These are phyloP conservation scores for Anthracocystis panici-leucophaei DNA, from an alignment of 1,284 basidiomycete genomes.

Conservation along the genomic window DNA sequence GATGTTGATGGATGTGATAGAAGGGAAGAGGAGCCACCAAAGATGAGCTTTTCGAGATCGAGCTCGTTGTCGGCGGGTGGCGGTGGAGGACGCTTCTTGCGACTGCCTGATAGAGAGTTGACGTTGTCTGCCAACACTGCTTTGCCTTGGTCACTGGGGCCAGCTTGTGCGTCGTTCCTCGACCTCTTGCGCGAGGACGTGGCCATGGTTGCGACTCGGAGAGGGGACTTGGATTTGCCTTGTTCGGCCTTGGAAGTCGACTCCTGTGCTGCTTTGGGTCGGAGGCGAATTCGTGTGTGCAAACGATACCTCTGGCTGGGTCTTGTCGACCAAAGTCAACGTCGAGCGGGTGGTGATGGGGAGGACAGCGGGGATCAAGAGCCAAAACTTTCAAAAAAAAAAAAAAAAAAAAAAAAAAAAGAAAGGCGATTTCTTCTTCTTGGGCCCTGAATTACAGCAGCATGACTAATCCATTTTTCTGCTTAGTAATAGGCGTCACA, in stretches of 20 bases:
- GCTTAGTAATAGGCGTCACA: conserved; percentile 23
- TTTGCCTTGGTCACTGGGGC: conserved; percentile 1
- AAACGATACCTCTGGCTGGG: not conserved
- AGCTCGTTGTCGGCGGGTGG: conserved; percentile 46
- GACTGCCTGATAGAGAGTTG: conserved; percentile 29
- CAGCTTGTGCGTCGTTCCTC: conserved; percentile 22
- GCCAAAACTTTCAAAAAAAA: conserved; percentile 8
- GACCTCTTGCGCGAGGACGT: conserved; percentile 35
- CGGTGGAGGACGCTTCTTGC: conserved; percentile 43
- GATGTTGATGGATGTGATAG: conserved; percentile 32
- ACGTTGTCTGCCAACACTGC: conserved; percentile 27
- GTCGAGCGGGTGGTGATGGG: not conserved
- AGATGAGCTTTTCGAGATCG: conserved; percentile 54
- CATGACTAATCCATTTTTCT: conserved; percentile 7
- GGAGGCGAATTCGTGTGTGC: too few species aligned
- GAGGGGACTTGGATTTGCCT: not conserved
- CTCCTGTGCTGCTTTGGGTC: not conserved
- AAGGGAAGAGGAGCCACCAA: conserved; percentile 40
- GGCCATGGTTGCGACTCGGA: conserved; percentile 25
- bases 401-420: conserved; percentile 17
- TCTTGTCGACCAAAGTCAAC: not conserved
- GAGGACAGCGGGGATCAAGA: not conserved
- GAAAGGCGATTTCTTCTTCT: not conserved
- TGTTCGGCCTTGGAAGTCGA: not conserved
- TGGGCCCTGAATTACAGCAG: conserved; percentile 12